Evolutionary conservation across 257 asterid genomes (phyloP), one percentile per base, ranked within the genome.

Genomic region (Fraxinus excelsior): DNA sequence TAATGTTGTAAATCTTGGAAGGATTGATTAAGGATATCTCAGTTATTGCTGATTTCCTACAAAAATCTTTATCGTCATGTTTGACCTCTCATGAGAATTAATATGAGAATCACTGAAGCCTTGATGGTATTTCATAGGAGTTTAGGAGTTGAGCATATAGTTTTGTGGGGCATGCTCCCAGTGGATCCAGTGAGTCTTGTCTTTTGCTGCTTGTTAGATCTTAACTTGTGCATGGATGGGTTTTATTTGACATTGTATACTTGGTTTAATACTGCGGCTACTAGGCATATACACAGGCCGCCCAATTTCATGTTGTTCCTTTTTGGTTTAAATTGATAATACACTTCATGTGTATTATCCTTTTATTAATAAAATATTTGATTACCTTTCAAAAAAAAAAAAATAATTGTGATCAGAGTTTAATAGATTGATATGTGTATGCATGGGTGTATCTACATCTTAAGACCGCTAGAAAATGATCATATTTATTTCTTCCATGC

Each of bases 401-500:
- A 0, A 32, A 32, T 2, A 29, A 6, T 72, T 72, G 60, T 31
- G 69, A 66, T 68, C 65, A 23, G 18, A 46, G 44, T 37, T 25
- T 53, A 2, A n/a, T 53, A 75, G 12, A 42, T 76, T n/a, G n/a
- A 32, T 62, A 62, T 72, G 40, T 37, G 28, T 37, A n/a, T 74
- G 69, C 53, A 13, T n/a, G 13, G 79, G 67, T 74, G 35, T 64
- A 51, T 13, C 64, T 53, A 68, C 75, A 74, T 77, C 44, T 70
- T 68, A 65, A 74, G 73, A 51, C 72, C 40, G 82, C 49, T 67
- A 51, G 65, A 16, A 72, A 73, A 32, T 77, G 72, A 84, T 82
- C 62, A 7, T 42, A 42, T 32, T 66, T 80, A 71, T 74, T 84
- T 51, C 66, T 84, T 69, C 21, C 69, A 38, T 87, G 85, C 93